Evolutionary conservation across 1,284 basidiomycete species (phyloP).

Genomic region (Apiotrichum veenhuisii): DNA sequence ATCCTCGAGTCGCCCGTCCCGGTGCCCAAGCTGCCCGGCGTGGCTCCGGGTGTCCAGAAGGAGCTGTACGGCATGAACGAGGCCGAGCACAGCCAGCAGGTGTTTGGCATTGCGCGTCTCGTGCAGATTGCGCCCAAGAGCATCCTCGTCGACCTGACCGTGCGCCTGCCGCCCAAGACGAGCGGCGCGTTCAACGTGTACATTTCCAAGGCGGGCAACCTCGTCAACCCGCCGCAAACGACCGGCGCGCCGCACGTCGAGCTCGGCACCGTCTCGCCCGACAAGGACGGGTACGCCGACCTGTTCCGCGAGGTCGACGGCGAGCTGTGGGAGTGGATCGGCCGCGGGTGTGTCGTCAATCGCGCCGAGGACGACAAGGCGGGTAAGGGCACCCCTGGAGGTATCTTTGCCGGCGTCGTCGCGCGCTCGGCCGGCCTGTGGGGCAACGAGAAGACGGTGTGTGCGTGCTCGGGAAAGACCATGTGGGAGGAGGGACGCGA

Average conservation of each 20-base stretch:
- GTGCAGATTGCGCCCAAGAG: constrained; percentile 48
- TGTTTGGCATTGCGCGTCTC: constrained; percentile 50
- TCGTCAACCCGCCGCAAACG: constrained; percentile 45
- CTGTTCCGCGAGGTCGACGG: constrained; percentile 49
- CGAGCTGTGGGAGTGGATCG: constrained; percentile 50
- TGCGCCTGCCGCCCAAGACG: constrained; percentile 35
- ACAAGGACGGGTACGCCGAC: constrained; percentile 50
- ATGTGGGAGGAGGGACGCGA: constrained; percentile 52
- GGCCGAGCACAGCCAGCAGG: constrained; percentile 46
- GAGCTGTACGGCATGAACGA: constrained; percentile 41
- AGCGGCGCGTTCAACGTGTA: constrained; percentile 30
- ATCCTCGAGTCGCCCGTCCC: constrained; percentile 50
- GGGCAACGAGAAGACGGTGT: constrained; percentile 52
- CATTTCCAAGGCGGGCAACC: constrained; percentile 46
- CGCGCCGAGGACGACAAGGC: constrained; percentile 5
- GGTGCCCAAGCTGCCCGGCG: constrained; percentile 19
- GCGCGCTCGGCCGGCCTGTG: constrained; percentile 49
- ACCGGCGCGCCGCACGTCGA: constrained; percentile 38
- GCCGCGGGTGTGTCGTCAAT: constrained; percentile 46
- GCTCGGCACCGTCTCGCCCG: constrained; percentile 40
- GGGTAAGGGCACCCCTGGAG: not conserved
- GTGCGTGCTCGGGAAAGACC: constrained; percentile 49
- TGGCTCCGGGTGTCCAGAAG: constrained; percentile 24
- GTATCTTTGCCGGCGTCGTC: constrained; percentile 50
- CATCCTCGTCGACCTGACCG: constrained; percentile 49